phyloP scores from a whole-genome alignment of 2,329 filamentous ascomycete genomes.

The Corynespora cassiicola region DNA sequence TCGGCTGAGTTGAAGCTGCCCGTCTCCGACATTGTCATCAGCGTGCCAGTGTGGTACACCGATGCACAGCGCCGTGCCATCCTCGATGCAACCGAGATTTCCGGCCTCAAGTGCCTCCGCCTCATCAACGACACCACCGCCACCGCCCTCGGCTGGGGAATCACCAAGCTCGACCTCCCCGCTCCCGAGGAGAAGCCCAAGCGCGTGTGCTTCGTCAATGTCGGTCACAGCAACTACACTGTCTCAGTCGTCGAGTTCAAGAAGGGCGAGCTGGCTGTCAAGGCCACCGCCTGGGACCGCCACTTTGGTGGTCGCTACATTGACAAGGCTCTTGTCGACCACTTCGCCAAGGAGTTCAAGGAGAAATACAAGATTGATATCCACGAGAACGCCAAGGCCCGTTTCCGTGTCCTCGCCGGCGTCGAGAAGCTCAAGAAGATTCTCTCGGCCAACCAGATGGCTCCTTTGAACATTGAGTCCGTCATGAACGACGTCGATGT shows the following conservation, averaged over 20 bases:
- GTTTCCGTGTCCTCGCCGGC: slow-evolving; percentile 82
- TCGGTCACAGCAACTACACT: slow-evolving; percentile 96
- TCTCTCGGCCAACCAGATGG: slow-evolving; percentile 90
- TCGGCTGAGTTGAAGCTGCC: slow-evolving; percentile 86
- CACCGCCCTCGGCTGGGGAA: slow-evolving; percentile 93
- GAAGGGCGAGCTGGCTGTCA: slow-evolving; percentile 95
- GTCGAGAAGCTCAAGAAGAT: slow-evolving; percentile 99
- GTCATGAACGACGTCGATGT: slow-evolving; percentile 99
- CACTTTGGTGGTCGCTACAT: slow-evolving; percentile 98
- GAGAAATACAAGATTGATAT: slow-evolving; percentile 98
- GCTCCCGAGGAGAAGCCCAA: slow-evolving; percentile 87
- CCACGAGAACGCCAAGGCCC: slow-evolving; percentile 85
- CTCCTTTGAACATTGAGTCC: slow-evolving; percentile 95
- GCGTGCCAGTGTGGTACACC: slow-evolving; percentile 96
- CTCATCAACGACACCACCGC: slow-evolving; percentile 99
- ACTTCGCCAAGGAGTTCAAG: slow-evolving; percentile 95
- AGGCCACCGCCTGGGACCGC: slow-evolving; percentile 89
- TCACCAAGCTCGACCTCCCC: slow-evolving; percentile 95
- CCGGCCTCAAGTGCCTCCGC: slow-evolving; percentile 88
- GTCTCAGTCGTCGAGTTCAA: slow-evolving; percentile 93
- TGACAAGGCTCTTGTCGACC: slow-evolving; percentile 91
- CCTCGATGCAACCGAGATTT: slow-evolving; percentile 90
- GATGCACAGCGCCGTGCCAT: slow-evolving; percentile 89
- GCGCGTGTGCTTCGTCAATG: slow-evolving; percentile 89
- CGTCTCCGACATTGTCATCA: slow-evolving; percentile 92